A percentile compares a stretch with the other conserved stretches of the same genome.
phyloP scores from a whole-genome alignment of 306 rosid species.

The Glycine soja region DNA sequence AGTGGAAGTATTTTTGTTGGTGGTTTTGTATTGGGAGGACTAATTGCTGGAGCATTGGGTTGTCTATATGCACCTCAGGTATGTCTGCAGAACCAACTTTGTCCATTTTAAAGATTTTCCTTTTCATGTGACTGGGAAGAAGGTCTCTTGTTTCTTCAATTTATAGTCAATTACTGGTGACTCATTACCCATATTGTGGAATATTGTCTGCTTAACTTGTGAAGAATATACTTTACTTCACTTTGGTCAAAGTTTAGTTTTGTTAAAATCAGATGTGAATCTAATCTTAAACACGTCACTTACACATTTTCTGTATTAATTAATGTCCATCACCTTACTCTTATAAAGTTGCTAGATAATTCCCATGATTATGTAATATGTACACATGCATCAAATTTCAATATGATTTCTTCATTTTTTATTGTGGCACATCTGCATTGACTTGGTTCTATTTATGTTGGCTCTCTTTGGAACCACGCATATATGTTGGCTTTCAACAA shows the following conservation, averaged over 20 bases:
- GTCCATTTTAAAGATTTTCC: neutral
- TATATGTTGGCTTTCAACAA: slow-evolving; percentile 30
- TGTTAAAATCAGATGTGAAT: slow-evolving; percentile 14
- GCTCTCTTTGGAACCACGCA: neutral
- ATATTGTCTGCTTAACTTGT: slow-evolving; percentile 7
- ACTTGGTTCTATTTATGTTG: slow-evolving; percentile 8
- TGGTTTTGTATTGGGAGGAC: slow-evolving; percentile 72
- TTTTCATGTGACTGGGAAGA: neutral
- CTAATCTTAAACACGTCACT: neutral
- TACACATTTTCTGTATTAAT: slow-evolving; percentile 12
- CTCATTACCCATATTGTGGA: neutral
- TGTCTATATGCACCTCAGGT: slow-evolving; percentile 75
- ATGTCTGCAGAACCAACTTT: slow-evolving; percentile 33
- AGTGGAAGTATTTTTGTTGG: slow-evolving; percentile 64
- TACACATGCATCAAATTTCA: too few species aligned
- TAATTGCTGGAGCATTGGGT: slow-evolving; percentile 70
- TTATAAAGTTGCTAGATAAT: slow-evolving; percentile 1
- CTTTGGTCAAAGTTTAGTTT: slow-evolving; percentile 25
- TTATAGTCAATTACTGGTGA: neutral
- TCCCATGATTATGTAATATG: neutral
- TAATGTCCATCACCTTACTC: neutral
- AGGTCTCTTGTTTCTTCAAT: neutral
- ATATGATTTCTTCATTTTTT: slow-evolving; percentile 15
- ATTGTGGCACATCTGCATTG: neutral
- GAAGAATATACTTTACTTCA: neutral